Percentiles rank a stretch among this genome's conserved stretches.
Evolutionary conservation across 331 rosid genomes (phyloP).

Genomic region (Acacia concinna): DNA sequence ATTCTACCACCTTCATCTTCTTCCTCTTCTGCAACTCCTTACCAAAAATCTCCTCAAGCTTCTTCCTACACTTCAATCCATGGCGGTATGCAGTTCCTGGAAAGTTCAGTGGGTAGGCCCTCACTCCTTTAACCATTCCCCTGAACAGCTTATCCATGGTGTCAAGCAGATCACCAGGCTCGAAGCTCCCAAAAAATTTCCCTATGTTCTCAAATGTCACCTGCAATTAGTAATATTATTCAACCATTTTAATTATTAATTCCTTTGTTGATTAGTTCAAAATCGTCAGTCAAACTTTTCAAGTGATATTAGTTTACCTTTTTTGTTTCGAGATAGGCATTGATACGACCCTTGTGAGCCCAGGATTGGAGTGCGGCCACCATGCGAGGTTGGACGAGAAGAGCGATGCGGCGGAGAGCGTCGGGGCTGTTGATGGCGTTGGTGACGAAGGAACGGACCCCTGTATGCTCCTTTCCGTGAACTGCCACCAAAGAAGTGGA

Average conservation of each 20-base stretch:
- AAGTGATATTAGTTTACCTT: background rate
- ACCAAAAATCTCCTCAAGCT: constrained; percentile 30
- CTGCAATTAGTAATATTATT: constrained; percentile 35
- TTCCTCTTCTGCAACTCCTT: constrained; percentile 33
- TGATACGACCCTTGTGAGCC: constrained; percentile 33
- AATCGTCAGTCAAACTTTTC: too few species aligned
- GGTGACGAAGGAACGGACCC: constrained; percentile 27
- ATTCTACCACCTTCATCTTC: background rate
- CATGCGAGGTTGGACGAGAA: constrained; percentile 32
- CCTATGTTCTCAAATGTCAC: constrained; percentile 45
- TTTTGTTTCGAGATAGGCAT: constrained; percentile 21
- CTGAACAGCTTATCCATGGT: constrained; percentile 29
- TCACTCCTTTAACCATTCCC: constrained; percentile 33
- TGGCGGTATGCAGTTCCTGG: constrained; percentile 43
- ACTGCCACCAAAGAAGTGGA: constrained; percentile 26
- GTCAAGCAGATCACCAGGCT: constrained; percentile 30
- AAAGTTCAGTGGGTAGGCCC: constrained; percentile 44
- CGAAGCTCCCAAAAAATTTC: constrained; percentile 33
- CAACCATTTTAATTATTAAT: background rate
- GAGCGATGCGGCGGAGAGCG: constrained; percentile 22
- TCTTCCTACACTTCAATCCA: constrained; percentile 38
- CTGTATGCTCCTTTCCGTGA: constrained; percentile 32
- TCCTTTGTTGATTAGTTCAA: background rate
- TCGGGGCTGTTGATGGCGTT: constrained; percentile 24
- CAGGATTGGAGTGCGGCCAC: constrained; percentile 14